These are phyloP conservation scores for Metarhizium anisopliae DNA, from an alignment of 2,329 filamentous ascomycete species.

Conservation along the genomic window DNA sequence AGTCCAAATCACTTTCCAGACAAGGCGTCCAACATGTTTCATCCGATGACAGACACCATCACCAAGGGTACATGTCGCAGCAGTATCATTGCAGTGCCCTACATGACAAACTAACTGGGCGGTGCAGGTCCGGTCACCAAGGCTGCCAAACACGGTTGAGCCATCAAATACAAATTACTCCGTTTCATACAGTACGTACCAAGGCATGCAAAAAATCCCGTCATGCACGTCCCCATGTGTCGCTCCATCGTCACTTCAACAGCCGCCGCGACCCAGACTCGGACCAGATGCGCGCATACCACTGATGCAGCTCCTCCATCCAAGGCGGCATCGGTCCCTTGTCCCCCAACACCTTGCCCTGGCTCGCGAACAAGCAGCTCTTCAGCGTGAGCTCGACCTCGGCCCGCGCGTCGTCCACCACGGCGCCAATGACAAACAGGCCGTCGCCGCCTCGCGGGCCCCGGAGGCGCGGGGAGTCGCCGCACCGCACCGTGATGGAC, in stretches of 20 bases:
- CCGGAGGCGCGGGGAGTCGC: conserved; percentile 51
- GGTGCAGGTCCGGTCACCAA: too few relatives aligned
- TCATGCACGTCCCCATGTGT: too few relatives aligned
- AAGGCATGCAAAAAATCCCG: too few relatives aligned
- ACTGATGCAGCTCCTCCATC: conserved; percentile 25
- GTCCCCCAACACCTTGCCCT: conserved; percentile 23
- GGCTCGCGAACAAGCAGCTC: conserved; percentile 49
- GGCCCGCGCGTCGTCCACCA: conserved; percentile 47
- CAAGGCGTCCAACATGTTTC: too few relatives aligned
- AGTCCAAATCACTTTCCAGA: too few relatives aligned
- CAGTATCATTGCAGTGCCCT: too few relatives aligned
- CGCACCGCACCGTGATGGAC: conserved; percentile 55
- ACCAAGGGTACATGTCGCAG: too few relatives aligned
- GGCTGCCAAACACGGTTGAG: too few relatives aligned
- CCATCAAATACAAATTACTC: too few relatives aligned
- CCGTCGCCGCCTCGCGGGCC: conserved; percentile 53
- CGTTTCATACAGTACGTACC: too few relatives aligned
- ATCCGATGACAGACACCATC: too few relatives aligned
- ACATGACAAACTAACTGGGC: too few relatives aligned
- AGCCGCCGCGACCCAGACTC: conserved; percentile 25
- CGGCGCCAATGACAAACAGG: conserved; percentile 55
- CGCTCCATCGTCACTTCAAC: conserved; percentile 15
- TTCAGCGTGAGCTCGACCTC: conserved; percentile 58
- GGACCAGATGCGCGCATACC: conserved; percentile 30
- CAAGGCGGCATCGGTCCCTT: conserved; percentile 20